These are phyloP conservation scores for Aureoboletus auriporus DNA, from an alignment of 768 basidiomycete species.

Conservation along the genomic window DNA sequence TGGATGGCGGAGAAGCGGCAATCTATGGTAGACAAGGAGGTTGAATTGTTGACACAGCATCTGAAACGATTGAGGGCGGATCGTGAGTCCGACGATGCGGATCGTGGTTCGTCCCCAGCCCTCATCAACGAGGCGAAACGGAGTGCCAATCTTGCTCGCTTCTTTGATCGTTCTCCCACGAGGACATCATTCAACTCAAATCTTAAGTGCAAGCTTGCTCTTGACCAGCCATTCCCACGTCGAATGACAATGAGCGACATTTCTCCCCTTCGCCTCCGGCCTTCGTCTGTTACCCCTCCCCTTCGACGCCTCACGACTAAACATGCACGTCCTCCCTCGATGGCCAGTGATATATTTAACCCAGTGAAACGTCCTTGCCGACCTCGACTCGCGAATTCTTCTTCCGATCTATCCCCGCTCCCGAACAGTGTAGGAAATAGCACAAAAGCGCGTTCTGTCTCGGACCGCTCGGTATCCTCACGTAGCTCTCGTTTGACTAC, in stretches of 20 bases:
- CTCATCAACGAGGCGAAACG: conserved; percentile 24
- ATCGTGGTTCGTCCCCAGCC: conserved; percentile 13
- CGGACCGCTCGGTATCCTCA: conserved; percentile 16
- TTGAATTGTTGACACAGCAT: conserved; percentile 34
- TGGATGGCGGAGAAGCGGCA: conserved; percentile 51
- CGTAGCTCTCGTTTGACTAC: conserved; percentile 21
- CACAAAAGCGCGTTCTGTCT: conserved; percentile 13
- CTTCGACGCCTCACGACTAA: conserved; percentile 24
- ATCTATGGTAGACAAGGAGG: conserved; percentile 33
- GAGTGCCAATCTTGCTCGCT: conserved; percentile 36
- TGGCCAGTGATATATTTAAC: conserved; percentile 25
- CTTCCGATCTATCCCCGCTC: conserved; percentile 13
- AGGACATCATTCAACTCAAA: conserved; percentile 29
- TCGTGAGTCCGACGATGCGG: conserved; percentile 18
- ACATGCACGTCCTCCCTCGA: conserved; percentile 23
- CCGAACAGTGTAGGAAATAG: conserved; percentile 16
- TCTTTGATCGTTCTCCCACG: conserved; percentile 35
- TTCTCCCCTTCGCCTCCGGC: conserved; percentile 32
- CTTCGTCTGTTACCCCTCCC: conserved; percentile 25
- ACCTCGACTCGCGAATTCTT: conserved; percentile 15
- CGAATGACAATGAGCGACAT: conserved; percentile 35
- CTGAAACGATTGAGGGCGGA: conserved; percentile 30
- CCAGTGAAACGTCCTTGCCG: conserved; percentile 28
- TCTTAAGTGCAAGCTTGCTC: conserved; percentile 28
- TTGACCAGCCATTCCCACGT: conserved; percentile 29